These are phyloP conservation scores for Hypholoma sublateritium DNA, from an alignment of 768 basidiomycete species.

Conservation along the genomic window DNA sequence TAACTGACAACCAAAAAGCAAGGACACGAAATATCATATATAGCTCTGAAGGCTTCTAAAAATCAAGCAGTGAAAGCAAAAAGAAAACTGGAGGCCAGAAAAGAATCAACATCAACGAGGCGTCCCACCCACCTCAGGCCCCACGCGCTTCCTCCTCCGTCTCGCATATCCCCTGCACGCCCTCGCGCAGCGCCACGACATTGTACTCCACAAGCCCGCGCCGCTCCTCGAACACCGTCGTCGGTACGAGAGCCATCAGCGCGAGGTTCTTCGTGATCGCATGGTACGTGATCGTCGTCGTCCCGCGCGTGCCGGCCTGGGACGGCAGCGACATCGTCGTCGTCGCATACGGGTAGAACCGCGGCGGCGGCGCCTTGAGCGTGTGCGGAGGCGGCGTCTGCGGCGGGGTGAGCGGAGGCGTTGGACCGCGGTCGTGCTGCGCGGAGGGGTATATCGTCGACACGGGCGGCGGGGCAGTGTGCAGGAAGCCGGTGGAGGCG, in stretches of 20 bases:
- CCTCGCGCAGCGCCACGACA: slow-evolving; percentile 81
- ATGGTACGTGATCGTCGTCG: slow-evolving; percentile 82
- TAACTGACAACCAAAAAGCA: no score
- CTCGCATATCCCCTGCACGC: slow-evolving; percentile 78
- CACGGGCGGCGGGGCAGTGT: background rate
- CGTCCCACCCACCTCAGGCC: slow-evolving; percentile 15
- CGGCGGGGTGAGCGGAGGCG: slow-evolving; percentile 6
- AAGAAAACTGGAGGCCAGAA: no score
- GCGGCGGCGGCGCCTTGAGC: slow-evolving; percentile 27
- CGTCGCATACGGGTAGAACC: slow-evolving; percentile 68
- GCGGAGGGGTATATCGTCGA: background rate
- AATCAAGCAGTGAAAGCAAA: no score
- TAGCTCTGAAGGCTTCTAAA: no score
- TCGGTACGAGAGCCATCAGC: slow-evolving; percentile 71
- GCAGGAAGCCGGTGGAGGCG: background rate
- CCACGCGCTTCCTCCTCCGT: slow-evolving; percentile 62
- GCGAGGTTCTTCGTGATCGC: slow-evolving; percentile 72
- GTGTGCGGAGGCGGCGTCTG: slow-evolving; percentile 4
- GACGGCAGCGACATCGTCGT: slow-evolving; percentile 18
- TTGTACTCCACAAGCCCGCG: slow-evolving; percentile 85
- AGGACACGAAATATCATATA: no score
- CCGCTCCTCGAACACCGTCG: slow-evolving; percentile 67
- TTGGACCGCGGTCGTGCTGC: background rate
- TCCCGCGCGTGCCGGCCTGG: slow-evolving; percentile 14
- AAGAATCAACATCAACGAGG: no score